Evolutionary conservation across 2,329 filamentous ascomycete genomes (phyloP).

Genomic region (Pseudopyrenochaeta lycopersici): DNA sequence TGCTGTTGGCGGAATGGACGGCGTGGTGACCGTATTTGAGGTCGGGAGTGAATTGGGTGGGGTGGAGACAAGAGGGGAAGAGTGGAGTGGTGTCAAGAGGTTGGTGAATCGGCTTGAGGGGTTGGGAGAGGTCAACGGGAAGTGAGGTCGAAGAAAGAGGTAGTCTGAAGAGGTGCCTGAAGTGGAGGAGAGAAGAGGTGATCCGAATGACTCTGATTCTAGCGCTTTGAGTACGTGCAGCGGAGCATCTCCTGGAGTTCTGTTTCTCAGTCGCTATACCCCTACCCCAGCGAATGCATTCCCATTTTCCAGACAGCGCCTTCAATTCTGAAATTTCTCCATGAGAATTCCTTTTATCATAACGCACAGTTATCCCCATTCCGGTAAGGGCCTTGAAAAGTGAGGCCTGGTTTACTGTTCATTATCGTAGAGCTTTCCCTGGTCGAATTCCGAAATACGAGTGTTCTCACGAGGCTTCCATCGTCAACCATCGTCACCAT

Average conservation of each 20-base stretch:
- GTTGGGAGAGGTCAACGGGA: constrained; percentile 36
- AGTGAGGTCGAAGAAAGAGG: constrained; percentile 8
- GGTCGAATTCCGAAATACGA: too few relatives aligned
- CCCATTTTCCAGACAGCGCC: not conserved
- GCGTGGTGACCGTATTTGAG: constrained; percentile 90
- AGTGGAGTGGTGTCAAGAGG: constrained; percentile 94
- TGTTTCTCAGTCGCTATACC: not conserved
- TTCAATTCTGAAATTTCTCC: not conserved
- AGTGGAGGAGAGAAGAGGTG: not conserved
- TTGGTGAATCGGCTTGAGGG: constrained; percentile 78
- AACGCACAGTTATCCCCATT: too few relatives aligned
- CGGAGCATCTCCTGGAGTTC: not conserved
- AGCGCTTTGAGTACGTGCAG: not conserved
- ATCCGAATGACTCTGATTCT: not conserved
- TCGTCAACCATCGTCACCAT: too few relatives aligned
- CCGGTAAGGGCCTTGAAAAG: too few relatives aligned
- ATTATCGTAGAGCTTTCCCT: too few relatives aligned
- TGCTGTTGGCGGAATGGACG: constrained; percentile 91
- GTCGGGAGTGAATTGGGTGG: constrained; percentile 84
- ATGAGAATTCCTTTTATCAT: too few relatives aligned
- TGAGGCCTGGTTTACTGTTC: too few relatives aligned
- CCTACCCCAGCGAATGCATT: not conserved
- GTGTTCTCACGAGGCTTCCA: too few relatives aligned
- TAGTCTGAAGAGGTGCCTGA: not conserved
- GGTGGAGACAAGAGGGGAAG: constrained; percentile 85